Conservation (phyloP, 768 basidiomycete genomes). For the Naematelia encephala region DNA sequence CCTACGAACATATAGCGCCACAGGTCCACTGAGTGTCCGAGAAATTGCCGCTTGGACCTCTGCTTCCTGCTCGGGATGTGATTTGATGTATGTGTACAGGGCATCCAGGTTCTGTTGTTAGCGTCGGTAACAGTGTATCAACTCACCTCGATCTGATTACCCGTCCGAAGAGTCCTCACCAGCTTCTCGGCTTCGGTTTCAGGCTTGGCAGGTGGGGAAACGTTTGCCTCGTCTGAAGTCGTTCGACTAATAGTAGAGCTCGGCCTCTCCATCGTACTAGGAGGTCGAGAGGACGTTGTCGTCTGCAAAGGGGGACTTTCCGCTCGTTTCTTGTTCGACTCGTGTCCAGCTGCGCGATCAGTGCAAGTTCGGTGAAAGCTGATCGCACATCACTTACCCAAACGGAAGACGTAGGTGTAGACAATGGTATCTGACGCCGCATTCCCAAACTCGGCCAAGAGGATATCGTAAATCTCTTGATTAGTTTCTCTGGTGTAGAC, state of each 20-base stretch:
- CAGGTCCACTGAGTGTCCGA: constrained; percentile 21
- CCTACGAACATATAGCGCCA: constrained; percentile 35
- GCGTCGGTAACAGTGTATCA: background rate
- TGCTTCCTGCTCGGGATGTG: constrained; percentile 60
- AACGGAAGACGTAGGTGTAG: constrained; percentile 37
- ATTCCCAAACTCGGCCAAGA: constrained; percentile 87
- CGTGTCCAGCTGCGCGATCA: constrained; percentile 55
- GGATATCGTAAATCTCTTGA: constrained; percentile 77
- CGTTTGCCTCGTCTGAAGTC: background rate
- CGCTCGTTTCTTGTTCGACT: constrained; percentile 7
- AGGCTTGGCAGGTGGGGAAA: background rate
- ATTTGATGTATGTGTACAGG: constrained; percentile 87
- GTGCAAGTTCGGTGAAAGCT: constrained; percentile 53
- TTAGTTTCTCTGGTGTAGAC: constrained; percentile 33
- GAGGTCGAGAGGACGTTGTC: background rate
- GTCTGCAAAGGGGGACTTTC: background rate
- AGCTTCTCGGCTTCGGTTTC: constrained; percentile 65
- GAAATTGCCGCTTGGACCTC: constrained; percentile 38
- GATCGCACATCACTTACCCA: constrained; percentile 17
- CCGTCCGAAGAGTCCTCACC: constrained; percentile 74
- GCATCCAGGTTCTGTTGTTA: constrained; percentile 78
- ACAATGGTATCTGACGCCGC: constrained; percentile 35
- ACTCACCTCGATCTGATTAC: constrained; percentile 57
- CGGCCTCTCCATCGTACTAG: background rate
- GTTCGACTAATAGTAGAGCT: background rate